Conservation (phyloP, 371 early-diverging fungal genomes). For the Mucor lusitanicus region DNA sequence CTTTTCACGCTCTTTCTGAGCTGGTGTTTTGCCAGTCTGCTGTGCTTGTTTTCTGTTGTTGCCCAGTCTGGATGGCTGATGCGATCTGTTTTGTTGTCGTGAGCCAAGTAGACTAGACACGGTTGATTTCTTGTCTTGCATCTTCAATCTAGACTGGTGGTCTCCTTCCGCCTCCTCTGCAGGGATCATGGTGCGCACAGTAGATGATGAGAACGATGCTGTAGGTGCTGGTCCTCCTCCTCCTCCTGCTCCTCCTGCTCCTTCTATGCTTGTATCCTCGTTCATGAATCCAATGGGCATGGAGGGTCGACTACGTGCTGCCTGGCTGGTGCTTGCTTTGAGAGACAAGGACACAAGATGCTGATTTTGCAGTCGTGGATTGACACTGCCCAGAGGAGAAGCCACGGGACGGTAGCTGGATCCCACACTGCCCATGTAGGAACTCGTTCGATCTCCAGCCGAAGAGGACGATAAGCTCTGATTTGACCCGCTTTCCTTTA, state of each 20-base stretch:
- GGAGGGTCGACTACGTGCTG: constrained; percentile 20
- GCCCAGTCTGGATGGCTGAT: neutral
- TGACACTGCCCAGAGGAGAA: constrained; percentile 30
- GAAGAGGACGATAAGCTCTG: constrained; percentile 17
- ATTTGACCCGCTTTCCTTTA: constrained; percentile 29
- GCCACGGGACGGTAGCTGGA: constrained; percentile 10
- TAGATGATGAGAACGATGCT: constrained; percentile 43
- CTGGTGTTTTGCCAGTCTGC: constrained; percentile 25
- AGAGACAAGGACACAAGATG: constrained; percentile 29
- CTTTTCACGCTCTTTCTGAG: constrained; percentile 37
- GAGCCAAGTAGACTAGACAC: constrained; percentile 10
- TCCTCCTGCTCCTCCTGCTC: constrained; percentile 6
- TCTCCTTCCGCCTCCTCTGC: constrained; percentile 25
- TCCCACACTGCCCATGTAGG: constrained; percentile 18
- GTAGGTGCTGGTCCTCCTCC: constrained; percentile 23
- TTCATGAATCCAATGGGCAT: constrained; percentile 33
- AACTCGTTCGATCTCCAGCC: neutral
- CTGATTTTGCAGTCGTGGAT: constrained; percentile 35
- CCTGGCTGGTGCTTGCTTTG: constrained; percentile 5
- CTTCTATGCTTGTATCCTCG: neutral
- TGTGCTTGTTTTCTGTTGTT: neutral
- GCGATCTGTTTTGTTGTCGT: constrained; percentile 7
- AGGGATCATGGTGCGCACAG: constrained; percentile 46
- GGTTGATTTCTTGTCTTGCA: neutral
- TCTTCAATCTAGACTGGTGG: constrained; percentile 2